These are phyloP conservation scores for Phytophthora melonis DNA, from an alignment of 352 stramenopile species.

Conservation along the genomic window DNA sequence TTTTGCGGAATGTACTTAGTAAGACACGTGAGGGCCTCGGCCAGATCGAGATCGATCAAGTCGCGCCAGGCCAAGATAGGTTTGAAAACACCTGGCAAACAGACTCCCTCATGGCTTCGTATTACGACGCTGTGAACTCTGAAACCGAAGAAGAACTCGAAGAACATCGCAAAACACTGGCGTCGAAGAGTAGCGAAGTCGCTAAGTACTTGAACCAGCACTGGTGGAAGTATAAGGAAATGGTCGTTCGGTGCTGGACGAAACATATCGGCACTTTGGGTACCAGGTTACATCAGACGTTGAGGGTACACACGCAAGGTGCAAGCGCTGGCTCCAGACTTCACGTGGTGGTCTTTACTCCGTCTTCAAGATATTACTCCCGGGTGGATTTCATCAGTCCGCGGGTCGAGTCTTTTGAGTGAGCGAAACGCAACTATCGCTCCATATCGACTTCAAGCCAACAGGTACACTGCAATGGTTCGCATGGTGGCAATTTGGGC, in stretches of 20 bases:
- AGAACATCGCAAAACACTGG: neutral
- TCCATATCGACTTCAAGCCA: neutral
- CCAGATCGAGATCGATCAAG: neutral
- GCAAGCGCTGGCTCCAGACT: constrained; percentile 5
- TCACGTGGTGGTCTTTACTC: constrained; percentile 4
- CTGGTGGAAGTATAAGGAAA: constrained; percentile 7
- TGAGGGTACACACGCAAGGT: constrained; percentile 6
- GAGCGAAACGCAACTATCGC: constrained; percentile 3
- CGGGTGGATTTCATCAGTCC: constrained; percentile 4
- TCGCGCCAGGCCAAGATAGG: constrained; percentile 1
- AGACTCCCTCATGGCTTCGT: neutral
- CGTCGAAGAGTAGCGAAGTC: neutral
- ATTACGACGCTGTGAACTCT: neutral
- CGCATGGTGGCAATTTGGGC: constrained; percentile 1
- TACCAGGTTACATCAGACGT: constrained; percentile 11
- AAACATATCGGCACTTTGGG: constrained; percentile 1
- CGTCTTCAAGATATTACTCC: constrained; percentile 4
- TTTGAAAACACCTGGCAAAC: constrained; percentile 9
- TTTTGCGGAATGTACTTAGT: constrained; percentile 1
- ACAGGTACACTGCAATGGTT: neutral
- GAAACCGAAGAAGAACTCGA: no score
- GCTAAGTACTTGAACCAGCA: neutral
- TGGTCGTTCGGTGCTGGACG: constrained; percentile 11
- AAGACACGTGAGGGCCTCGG: neutral
- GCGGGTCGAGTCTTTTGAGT: neutral